A percentile compares a stretch with the other conserved stretches of the same genome.
These are phyloP conservation scores for Lichina pygmaea DNA, from an alignment of 495 filamentous ascomycete genomes.

Conservation along the genomic window DNA sequence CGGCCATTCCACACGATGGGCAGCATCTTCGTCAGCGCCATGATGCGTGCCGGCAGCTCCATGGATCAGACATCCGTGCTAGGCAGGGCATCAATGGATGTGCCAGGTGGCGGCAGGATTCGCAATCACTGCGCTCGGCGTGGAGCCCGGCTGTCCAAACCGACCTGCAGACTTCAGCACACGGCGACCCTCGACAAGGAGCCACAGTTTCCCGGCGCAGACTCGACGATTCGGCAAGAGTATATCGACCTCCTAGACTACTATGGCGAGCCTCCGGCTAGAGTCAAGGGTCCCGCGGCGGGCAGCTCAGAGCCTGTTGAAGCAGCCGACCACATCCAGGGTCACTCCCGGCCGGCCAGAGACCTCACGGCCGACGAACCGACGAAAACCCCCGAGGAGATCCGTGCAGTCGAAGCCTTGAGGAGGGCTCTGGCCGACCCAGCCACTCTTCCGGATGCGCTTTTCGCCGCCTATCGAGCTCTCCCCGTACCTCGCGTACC, in stretches of 20 bases:
- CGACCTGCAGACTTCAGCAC: too few relatives aligned
- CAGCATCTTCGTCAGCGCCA: conserved; percentile 32
- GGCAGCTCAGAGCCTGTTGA: too few relatives aligned
- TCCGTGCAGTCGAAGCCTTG: not conserved
- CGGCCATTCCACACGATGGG: conserved; percentile 15
- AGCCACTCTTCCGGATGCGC: conserved; percentile 9
- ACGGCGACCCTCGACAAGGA: too few relatives aligned
- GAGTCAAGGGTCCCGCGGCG: too few relatives aligned
- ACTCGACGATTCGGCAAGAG: not conserved
- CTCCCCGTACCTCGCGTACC: conserved; percentile 39
- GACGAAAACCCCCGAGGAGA: not conserved
- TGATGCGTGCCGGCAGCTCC: conserved; percentile 37
- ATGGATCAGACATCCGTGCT: conserved; percentile 17
- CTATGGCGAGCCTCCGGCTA: not conserved
- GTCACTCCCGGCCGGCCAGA: too few relatives aligned
- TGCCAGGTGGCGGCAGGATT: too few relatives aligned
- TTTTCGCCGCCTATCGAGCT: conserved; percentile 26
- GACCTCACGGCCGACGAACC: not conserved
- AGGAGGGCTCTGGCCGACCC: not conserved
- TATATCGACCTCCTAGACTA: not conserved
- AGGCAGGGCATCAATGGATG: too few relatives aligned
- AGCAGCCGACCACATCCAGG: too few relatives aligned
- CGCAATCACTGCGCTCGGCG: too few relatives aligned
- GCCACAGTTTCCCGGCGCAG: too few relatives aligned
- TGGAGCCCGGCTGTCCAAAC: too few relatives aligned